Percentiles rank a stretch among this genome's conserved stretches.
Evolutionary conservation across 345 rosid species (phyloP).

Genomic region (Hibiscus tridactylites): DNA sequence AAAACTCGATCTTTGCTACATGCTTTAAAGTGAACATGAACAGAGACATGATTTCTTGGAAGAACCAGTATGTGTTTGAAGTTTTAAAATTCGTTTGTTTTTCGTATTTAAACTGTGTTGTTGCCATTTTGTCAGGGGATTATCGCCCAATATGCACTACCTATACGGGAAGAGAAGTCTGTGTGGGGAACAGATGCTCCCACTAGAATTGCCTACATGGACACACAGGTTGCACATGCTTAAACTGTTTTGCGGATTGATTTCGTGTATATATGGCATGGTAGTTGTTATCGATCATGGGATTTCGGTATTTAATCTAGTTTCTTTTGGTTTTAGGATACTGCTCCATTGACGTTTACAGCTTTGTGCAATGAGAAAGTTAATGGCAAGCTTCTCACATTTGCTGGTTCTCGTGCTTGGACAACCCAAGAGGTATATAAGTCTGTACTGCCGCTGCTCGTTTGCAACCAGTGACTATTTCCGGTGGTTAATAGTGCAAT

Average conservation of each 20-base stretch:
- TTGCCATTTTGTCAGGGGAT: slow-evolving; percentile 49
- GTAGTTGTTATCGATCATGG: neutral
- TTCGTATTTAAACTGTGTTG: neutral
- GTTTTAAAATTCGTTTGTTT: neutral
- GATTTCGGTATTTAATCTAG: neutral
- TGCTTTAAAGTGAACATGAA: neutral
- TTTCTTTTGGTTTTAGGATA: slow-evolving; percentile 45
- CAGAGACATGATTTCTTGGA: neutral
- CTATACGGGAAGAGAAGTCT: slow-evolving; percentile 87
- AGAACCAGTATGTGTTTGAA: neutral
- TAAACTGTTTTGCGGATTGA: neutral
- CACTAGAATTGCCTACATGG: slow-evolving; percentile 95
- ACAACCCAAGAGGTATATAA: slow-evolving; percentile 82
- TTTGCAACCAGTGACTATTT: neutral
- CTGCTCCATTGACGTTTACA: slow-evolving; percentile 75
- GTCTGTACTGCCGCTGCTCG: neutral
- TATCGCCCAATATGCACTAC: slow-evolving; percentile 95
- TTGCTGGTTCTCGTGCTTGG: slow-evolving; percentile 98
- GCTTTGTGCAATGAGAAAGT: slow-evolving; percentile 75
- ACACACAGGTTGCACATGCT: slow-evolving; percentile 60
- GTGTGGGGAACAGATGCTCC: slow-evolving; percentile 99
- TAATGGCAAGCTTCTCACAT: slow-evolving; percentile 74
- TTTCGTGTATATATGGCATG: neutral
- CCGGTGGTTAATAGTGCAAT: neutral
- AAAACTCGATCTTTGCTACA: neutral